phyloP scores from a whole-genome alignment of 2,329 filamentous ascomycete species.

The Pezicula neosporulosa region DNA sequence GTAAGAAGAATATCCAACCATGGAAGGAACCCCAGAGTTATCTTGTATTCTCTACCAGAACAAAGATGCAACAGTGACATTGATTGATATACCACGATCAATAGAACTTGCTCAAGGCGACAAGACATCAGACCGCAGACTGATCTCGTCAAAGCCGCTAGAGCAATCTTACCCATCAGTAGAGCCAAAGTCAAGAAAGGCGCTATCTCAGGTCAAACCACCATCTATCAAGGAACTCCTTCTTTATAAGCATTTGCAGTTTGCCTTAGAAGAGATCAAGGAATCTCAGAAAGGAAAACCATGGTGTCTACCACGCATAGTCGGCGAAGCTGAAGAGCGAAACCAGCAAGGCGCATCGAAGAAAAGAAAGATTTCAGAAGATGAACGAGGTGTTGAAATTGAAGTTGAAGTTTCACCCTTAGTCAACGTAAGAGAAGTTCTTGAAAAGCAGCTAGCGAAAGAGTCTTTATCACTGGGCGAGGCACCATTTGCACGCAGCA shows the following conservation, averaged over 20 bases:
- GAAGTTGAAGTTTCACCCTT: neutral
- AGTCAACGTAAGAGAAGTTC: no score
- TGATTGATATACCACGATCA: constrained; percentile 69
- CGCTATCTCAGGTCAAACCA: constrained; percentile 12
- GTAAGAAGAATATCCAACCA: neutral
- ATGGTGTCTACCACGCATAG: constrained; percentile 27
- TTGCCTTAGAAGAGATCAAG: constrained; percentile 21
- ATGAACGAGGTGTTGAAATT: neutral
- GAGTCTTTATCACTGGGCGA: neutral
- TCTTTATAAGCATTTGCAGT: constrained; percentile 20
- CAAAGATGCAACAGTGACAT: constrained; percentile 42
- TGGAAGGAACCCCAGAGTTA: neutral
- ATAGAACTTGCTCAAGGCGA: constrained; percentile 62
- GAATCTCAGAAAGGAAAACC: constrained; percentile 23
- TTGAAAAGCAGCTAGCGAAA: neutral
- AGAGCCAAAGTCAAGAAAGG: constrained; percentile 46
- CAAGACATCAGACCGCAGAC: constrained; percentile 2
- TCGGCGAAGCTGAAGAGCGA: neutral
- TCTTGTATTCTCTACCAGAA: constrained; percentile 51
- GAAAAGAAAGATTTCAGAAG: constrained; percentile 2
- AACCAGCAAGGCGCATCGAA: neutral
- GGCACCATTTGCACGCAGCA: neutral
- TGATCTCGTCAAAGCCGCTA: constrained; percentile 37
- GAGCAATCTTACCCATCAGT: constrained; percentile 44
- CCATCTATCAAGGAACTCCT: constrained; percentile 22